These are phyloP conservation scores for Suillus weaverae DNA, from an alignment of 768 basidiomycete genomes.

Conservation along the genomic window DNA sequence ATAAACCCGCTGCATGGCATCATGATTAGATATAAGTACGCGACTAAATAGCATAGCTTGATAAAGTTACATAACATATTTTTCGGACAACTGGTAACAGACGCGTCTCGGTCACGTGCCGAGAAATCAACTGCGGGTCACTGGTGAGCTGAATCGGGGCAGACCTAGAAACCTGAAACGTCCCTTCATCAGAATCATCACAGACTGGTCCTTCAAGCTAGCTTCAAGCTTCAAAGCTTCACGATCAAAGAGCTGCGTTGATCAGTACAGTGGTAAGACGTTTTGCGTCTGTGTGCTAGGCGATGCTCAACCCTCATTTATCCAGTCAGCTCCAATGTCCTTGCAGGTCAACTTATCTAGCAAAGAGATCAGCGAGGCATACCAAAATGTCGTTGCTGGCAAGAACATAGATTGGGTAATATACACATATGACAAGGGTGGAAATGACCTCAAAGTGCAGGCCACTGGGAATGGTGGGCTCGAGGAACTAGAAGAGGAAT, in stretches of 20 bases:
- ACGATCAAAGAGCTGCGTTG: background rate
- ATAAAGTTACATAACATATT: background rate
- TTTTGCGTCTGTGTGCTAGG: background rate
- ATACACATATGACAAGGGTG: slow-evolving; percentile 77
- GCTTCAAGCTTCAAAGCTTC: background rate
- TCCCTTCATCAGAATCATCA: background rate
- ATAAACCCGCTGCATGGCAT: background rate
- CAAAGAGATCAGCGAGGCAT: slow-evolving; percentile 69
- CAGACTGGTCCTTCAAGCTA: background rate
- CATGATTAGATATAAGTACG: too few species aligned
- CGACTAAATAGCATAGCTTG: background rate
- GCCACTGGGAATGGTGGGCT: slow-evolving; percentile 83
- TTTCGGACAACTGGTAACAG: background rate
- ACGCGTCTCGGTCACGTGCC: slow-evolving; percentile 7
- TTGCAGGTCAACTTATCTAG: slow-evolving; percentile 78
- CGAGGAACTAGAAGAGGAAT: slow-evolving; percentile 91
- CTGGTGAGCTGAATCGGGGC: background rate
- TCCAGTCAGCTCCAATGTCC: slow-evolving; percentile 52
- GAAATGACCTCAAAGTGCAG: slow-evolving; percentile 88
- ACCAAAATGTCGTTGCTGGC: slow-evolving; percentile 70
- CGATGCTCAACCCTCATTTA: background rate
- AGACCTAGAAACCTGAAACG: slow-evolving; percentile 6
- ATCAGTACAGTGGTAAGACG: background rate
- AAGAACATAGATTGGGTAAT: slow-evolving; percentile 74
- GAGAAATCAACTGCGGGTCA: slow-evolving; percentile 7